Evolutionary conservation across 208 protist genomes (phyloP).

Genomic region (Trichomonas tenax): DNA sequence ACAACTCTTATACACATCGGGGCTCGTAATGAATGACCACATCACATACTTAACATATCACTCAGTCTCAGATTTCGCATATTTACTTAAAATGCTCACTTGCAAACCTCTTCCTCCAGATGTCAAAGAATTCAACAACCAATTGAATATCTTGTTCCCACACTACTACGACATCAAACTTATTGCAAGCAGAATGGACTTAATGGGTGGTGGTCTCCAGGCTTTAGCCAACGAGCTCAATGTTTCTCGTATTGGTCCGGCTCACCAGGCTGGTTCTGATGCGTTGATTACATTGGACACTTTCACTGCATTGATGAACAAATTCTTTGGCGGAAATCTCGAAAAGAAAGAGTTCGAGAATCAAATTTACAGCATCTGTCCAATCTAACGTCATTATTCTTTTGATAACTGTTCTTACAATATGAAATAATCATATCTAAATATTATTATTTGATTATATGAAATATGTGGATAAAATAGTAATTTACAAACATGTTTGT

Average conservation of each 20-base stretch:
- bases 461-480: not conserved
- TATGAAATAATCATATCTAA: no score
- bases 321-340: constrained; percentile 7
- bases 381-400: no score
- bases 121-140: not conserved
- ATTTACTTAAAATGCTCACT: constrained; percentile 66
- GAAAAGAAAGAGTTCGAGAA: not conserved
- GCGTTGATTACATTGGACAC: constrained; percentile 49
- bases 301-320: constrained; percentile 26
- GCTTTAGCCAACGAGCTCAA: constrained; percentile 74
- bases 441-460: no score
- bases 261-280: constrained; percentile 75
- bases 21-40: constrained; percentile 76
- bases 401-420: no score
- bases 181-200: not conserved
- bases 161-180: constrained; percentile 4
- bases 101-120: not conserved
- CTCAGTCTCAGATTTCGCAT: constrained; percentile 89
- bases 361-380: not conserved
- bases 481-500: not conserved
- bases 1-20: constrained; percentile 78
- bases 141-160: not conserved
- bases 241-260: constrained; percentile 44
- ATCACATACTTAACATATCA: constrained; percentile 90
- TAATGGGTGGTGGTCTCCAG: constrained; percentile 58